Percentiles rank a stretch among this genome's conserved stretches.
Conservation (phyloP, 441 rosid genomes). For the Pelargonium cotyledonis region DNA sequence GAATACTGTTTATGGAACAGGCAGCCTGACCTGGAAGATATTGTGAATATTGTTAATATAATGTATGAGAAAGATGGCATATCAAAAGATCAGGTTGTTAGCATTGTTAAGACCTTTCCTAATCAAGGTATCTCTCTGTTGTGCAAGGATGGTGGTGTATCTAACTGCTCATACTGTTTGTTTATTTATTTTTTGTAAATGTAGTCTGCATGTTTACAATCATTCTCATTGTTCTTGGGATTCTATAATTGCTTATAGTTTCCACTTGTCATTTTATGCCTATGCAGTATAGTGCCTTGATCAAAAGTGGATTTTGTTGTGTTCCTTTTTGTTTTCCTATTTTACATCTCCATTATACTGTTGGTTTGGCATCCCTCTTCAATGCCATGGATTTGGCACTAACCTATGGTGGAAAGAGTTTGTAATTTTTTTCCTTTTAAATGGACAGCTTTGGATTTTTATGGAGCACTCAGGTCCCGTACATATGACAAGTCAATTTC, state of each 20-base stretch:
- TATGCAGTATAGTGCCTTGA: not conserved
- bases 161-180: not conserved
- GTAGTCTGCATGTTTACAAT: not conserved
- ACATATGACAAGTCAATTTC: constrained; percentile 81
- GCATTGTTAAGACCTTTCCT: constrained; percentile 69
- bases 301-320: not conserved
- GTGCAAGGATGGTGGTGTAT: not conserved
- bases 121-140: constrained; percentile 66
- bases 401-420: not conserved
- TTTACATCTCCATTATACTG: not conserved
- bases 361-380: not conserved
- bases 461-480: constrained; percentile 88
- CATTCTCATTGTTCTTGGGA: not conserved
- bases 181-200: not conserved
- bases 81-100: constrained; percentile 51
- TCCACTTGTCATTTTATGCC: not conserved
- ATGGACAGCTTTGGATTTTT: constrained; percentile 78
- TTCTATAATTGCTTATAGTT: not conserved
- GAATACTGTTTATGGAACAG: constrained; percentile 35
- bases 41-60: constrained; percentile 73
- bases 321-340: not conserved
- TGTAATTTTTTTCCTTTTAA: not conserved
- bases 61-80: constrained; percentile 90
- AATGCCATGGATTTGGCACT: not conserved
- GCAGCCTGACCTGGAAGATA: constrained; percentile 87